These are phyloP conservation scores for Saccharomycopsis crataegensis DNA, from an alignment of 1,139 yeast genomes.

Conservation along the genomic window DNA sequence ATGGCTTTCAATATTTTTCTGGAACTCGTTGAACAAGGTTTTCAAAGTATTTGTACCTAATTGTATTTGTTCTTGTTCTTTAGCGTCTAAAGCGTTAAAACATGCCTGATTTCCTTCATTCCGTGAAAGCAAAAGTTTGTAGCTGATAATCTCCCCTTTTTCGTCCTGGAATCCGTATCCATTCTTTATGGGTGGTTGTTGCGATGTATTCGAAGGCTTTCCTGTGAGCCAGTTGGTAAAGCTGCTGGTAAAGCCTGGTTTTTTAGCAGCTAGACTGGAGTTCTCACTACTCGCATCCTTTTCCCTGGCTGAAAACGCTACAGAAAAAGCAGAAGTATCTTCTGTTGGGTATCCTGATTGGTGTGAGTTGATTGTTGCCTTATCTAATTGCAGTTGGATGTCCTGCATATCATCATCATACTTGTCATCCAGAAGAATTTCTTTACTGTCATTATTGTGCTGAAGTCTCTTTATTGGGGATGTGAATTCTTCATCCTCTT, in stretches of 20 bases:
- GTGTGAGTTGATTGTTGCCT: neutral
- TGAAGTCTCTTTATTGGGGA: neutral
- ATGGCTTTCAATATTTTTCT: constrained; percentile 24
- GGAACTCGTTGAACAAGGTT: constrained; percentile 47
- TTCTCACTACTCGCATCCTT: constrained; percentile 6
- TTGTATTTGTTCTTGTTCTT: constrained; percentile 38
- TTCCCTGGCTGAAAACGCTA: neutral
- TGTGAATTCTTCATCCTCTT: neutral
- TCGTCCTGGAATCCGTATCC: constrained; percentile 16
- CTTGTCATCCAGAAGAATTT: neutral
- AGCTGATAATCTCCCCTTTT: constrained; percentile 28
- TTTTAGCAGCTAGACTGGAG: constrained; percentile 1
- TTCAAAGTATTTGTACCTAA: constrained; percentile 57
- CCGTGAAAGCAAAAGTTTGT: constrained; percentile 36
- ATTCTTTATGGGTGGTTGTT: constrained; percentile 1
- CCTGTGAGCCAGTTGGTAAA: constrained; percentile 14
- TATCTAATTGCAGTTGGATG: constrained; percentile 2
- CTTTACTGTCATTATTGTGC: neutral
- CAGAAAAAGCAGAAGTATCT: neutral
- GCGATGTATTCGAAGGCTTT: constrained; percentile 5
- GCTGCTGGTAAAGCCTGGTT: neutral
- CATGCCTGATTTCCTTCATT: constrained; percentile 32
- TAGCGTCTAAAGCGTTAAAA: constrained; percentile 26
- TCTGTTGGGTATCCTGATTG: neutral
- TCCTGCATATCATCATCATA: neutral